Evolutionary conservation across 164 flowering plant genomes (phyloP).

Genomic region (Liquidambar formosana): DNA sequence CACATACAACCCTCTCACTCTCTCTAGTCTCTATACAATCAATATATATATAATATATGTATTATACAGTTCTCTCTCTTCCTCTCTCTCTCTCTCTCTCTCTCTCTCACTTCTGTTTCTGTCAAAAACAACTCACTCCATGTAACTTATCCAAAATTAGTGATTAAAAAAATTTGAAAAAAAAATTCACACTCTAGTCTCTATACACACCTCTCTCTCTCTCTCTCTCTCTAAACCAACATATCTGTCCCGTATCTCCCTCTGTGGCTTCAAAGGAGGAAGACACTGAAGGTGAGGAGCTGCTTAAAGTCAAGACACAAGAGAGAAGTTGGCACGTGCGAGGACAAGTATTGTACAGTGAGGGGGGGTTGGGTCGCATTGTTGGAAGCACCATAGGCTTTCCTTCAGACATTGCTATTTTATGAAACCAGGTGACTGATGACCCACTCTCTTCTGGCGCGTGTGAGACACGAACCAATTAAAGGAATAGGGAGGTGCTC

Average conservation of each 20-base stretch:
- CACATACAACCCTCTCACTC: neutral
- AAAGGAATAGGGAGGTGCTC: too few species aligned
- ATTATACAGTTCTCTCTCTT: slow-evolving; percentile 2
- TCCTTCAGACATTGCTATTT: too few species aligned
- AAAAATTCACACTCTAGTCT: too few species aligned
- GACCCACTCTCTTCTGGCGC: neutral
- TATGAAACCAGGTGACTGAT: too few species aligned
- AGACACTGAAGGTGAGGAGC: slow-evolving; percentile 4
- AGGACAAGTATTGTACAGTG: neutral
- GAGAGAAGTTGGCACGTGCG: slow-evolving; percentile 5
- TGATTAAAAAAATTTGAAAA: too few species aligned
- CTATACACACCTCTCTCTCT: neutral
- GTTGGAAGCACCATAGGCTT: neutral
- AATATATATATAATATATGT: neutral
- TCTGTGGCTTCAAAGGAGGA: neutral
- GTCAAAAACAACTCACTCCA: too few species aligned
- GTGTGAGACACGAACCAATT: neutral
- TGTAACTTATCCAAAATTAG: too few species aligned
- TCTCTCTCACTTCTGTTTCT: slow-evolving; percentile 6
- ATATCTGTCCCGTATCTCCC: neutral
- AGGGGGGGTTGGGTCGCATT: neutral
- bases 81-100: slow-evolving; percentile 3
- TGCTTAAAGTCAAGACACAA: slow-evolving; percentile 1
- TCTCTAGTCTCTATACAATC: neutral
- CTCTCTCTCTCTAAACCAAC: neutral